These are phyloP conservation scores for Beauveria sp. DNA, from an alignment of 2,329 filamentous ascomycete species.

Conservation along the genomic window DNA sequence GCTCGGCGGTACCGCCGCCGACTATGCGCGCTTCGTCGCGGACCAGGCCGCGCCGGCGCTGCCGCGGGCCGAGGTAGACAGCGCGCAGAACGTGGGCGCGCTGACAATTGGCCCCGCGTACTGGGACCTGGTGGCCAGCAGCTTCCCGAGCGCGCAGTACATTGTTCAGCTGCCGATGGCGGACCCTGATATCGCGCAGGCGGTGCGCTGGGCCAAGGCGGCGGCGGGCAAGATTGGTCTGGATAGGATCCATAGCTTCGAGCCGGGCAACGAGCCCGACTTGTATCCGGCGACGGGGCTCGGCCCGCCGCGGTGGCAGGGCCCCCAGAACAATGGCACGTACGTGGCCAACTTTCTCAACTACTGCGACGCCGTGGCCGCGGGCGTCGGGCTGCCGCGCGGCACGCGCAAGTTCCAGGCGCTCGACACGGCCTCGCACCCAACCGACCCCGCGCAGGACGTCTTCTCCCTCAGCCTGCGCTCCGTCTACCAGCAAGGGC, in stretches of 20 bases:
- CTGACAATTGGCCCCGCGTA: slow-evolving; percentile 28
- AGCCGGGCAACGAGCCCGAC: slow-evolving; percentile 29
- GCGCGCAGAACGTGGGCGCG: slow-evolving; percentile 26
- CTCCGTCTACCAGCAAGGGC: slow-evolving; percentile 17
- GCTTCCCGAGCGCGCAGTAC: slow-evolving; percentile 25
- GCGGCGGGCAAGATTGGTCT: slow-evolving; percentile 23
- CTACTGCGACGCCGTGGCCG: slow-evolving; percentile 24
- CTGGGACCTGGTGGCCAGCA: slow-evolving; percentile 23
- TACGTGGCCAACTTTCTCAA: slow-evolving; percentile 29
- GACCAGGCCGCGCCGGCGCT: slow-evolving; percentile 24
- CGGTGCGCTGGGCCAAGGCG: slow-evolving; percentile 25
- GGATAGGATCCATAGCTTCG: slow-evolving; percentile 27
- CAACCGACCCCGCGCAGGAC: not conserved
- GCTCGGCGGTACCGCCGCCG: slow-evolving; percentile 27
- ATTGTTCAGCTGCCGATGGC: slow-evolving; percentile 29
- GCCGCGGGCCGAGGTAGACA: slow-evolving; percentile 25
- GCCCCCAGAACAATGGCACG: slow-evolving; percentile 24
- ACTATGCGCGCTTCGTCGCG: slow-evolving; percentile 27
- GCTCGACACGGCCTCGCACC: slow-evolving; percentile 25
- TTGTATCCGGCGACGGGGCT: slow-evolving; percentile 24
- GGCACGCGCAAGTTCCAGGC: slow-evolving; percentile 25
- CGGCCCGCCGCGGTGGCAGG: slow-evolving; percentile 26
- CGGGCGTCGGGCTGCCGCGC: slow-evolving; percentile 20
- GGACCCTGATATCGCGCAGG: slow-evolving; percentile 26
- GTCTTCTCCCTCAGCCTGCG: slow-evolving; percentile 6